A percentile compares a stretch with the other conserved stretches of the same genome.
These are phyloP conservation scores for Phytophthora litchii DNA, from an alignment of 352 stramenopile species.

Conservation along the genomic window DNA sequence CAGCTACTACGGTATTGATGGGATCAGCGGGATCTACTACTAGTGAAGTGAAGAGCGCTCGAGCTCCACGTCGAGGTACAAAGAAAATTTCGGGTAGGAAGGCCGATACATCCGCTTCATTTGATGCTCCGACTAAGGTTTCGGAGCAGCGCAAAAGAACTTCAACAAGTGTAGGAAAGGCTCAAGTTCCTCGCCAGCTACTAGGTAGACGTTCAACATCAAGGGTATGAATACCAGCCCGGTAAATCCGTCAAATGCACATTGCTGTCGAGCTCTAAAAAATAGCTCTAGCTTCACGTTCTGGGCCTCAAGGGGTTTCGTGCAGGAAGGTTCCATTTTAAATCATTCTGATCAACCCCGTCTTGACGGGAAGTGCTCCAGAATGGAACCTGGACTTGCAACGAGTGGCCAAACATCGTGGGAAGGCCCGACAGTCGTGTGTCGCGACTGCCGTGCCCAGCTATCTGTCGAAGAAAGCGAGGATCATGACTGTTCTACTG, in stretches of 20 bases:
- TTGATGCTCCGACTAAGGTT: constrained; percentile 26
- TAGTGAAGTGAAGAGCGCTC: constrained; percentile 3
- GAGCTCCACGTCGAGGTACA: neutral
- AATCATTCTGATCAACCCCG: too few species aligned
- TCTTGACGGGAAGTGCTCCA: neutral
- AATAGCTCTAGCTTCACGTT: constrained; percentile 13
- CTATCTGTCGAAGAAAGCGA: constrained; percentile 68
- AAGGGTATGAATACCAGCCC: neutral
- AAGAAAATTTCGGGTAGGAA: constrained; percentile 9
- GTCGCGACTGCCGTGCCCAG: constrained; percentile 56
- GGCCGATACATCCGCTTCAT: neutral
- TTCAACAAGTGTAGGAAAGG: constrained; percentile 7
- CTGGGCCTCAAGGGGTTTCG: constrained; percentile 9
- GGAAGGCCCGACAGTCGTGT: constrained; percentile 45
- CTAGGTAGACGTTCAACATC: constrained; percentile 12
- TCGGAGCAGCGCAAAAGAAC: constrained; percentile 20
- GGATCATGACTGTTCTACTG: constrained; percentile 57
- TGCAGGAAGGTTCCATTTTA: neutral
- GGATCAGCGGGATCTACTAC: neutral
- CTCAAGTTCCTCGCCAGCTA: neutral
- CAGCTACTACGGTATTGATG: constrained; percentile 20
- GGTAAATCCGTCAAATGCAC: too few species aligned
- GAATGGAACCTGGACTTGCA: constrained; percentile 61
- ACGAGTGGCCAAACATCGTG: constrained; percentile 44
- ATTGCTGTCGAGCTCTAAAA: constrained; percentile 6